These are phyloP conservation scores for Candida bentonensis DNA, from an alignment of 805 yeast genomes.

Conservation along the genomic window DNA sequence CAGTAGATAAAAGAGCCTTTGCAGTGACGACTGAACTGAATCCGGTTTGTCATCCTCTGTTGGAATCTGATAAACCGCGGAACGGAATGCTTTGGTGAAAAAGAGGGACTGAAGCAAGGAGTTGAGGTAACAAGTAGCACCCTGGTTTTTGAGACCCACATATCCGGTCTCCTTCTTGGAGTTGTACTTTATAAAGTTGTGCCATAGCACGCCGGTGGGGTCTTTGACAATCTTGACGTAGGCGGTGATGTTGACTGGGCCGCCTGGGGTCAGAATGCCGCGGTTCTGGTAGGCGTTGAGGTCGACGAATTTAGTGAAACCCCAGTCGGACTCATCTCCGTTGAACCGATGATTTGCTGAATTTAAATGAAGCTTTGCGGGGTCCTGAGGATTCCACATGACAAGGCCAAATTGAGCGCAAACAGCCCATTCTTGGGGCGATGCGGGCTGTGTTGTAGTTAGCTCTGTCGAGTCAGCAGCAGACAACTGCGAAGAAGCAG, in stretches of 20 bases:
- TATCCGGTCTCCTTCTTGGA: conserved; percentile 79
- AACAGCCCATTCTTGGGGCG: conserved; percentile 49
- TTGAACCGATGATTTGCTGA: conserved; percentile 69
- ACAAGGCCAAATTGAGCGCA: conserved; percentile 85
- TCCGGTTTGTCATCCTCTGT: conserved; percentile 46
- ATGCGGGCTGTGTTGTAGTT: conserved; percentile 2
- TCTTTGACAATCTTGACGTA: conserved; percentile 69
- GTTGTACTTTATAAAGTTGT: conserved; percentile 61
- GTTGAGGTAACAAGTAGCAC: conserved; percentile 95
- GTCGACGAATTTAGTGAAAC: conserved; percentile 69
- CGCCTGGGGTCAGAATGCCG: conserved; percentile 32
- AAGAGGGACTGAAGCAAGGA: conserved; percentile 83
- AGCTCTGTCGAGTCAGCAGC: conserved; percentile 11
- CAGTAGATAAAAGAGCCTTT: conserved; percentile 70
- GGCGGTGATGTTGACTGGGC: conserved; percentile 56
- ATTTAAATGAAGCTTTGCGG: conserved; percentile 42
- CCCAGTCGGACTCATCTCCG: conserved; percentile 83
- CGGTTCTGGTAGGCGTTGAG: conserved; percentile 28
- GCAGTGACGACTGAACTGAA: conserved; percentile 73
- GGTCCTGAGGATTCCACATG: conserved; percentile 67
- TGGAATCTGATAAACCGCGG: conserved; percentile 81
- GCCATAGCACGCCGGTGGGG: conserved; percentile 91
- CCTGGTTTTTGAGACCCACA: conserved; percentile 90
- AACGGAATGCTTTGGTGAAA: conserved; percentile 70
- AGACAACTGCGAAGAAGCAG: conserved; percentile 14